These are phyloP conservation scores for Gastrodia elata DNA, from an alignment of 106 monocot genomes.

Conservation along the genomic window DNA sequence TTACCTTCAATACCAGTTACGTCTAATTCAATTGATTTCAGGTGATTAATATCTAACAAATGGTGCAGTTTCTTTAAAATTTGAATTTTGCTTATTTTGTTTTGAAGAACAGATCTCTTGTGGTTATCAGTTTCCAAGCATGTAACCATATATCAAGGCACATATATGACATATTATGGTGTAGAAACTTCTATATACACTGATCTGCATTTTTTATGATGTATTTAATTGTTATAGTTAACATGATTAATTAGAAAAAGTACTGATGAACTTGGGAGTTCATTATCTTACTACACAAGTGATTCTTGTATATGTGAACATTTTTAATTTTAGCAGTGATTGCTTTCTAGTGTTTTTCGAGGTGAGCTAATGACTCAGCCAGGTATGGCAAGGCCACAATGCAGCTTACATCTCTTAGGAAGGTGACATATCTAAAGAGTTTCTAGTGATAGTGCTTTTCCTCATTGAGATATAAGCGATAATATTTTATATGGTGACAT, in stretches of 20 bases:
- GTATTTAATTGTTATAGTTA: neutral
- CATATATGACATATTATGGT: neutral
- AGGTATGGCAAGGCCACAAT: no score
- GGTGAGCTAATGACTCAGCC: no score
- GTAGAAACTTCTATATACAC: neutral
- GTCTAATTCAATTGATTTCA: conserved; percentile 52
- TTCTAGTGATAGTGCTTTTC: neutral
- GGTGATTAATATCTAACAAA: conserved; percentile 27
- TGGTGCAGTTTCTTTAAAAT: neutral
- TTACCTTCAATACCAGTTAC: conserved; percentile 16
- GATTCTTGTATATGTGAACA: neutral
- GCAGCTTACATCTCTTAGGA: no score
- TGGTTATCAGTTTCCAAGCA: neutral
- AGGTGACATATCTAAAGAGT: neutral
- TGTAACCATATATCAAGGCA: neutral
- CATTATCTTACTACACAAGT: neutral
- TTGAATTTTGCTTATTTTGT: neutral
- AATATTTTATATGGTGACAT: neutral
- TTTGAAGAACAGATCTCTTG: neutral
- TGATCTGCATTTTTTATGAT: neutral
- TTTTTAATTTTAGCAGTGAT: neutral
- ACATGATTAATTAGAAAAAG: neutral
- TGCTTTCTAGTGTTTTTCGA: no score
- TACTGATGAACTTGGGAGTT: neutral
- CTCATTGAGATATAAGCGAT: neutral